Percentiles rank a stretch among this genome's conserved stretches.
Conservation (phyloP, 1,284 basidiomycete species). For the Fomitopsis pinicola region DNA sequence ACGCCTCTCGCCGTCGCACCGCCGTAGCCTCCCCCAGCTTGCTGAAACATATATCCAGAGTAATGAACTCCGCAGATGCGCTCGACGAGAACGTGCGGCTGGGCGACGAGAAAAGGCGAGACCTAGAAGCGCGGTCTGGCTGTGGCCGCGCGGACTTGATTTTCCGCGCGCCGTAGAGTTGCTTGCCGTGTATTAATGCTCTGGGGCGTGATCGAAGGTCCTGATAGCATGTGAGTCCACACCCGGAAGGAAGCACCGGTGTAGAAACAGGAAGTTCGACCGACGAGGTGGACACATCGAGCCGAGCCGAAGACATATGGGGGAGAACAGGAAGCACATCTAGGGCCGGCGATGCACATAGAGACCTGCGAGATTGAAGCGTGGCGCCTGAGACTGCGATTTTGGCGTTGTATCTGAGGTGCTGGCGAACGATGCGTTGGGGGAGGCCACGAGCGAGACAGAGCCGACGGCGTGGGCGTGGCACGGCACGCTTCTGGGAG, state of each 20-base stretch:
- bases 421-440: not conserved
- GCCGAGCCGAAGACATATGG: not conserved
- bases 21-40: not conserved
- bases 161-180: not conserved
- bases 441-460: not conserved
- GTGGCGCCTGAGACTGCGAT: not conserved
- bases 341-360: not conserved
- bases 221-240: not conserved
- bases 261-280: not conserved
- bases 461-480: not conserved
- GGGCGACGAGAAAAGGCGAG: not conserved
- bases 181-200: not conserved
- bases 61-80: not conserved
- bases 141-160: not conserved
- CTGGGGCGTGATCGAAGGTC: not conserved
- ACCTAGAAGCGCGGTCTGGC: not conserved
- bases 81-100: not conserved
- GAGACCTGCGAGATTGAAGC: not conserved
- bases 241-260: not conserved
- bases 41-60: not conserved
- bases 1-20: not conserved
- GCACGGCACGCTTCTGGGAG: not conserved
- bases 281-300: not conserved
- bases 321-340: not conserved
- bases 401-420: not conserved